Evolutionary conservation across 768 basidiomycete genomes (phyloP), one percentile per base, ranked within the genome.

Genomic region (Boletus barrowsii): DNA sequence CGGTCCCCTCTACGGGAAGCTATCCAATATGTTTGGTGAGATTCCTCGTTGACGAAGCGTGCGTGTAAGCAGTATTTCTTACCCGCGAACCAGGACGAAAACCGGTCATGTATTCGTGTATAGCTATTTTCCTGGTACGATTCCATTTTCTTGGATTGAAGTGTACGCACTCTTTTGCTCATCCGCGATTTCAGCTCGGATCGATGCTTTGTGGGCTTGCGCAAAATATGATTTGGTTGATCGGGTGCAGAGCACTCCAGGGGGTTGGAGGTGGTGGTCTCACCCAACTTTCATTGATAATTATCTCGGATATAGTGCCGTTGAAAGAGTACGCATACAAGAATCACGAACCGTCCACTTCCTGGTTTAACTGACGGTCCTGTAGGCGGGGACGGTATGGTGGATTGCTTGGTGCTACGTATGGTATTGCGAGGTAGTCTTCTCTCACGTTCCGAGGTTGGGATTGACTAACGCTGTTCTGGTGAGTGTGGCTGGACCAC

Each of bases 251-350:
- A 57, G 91, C 88, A 2, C 74, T 94, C 1, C 92, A 93, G 68
- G 90, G 92, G 10, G 82, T 91, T 30, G 91, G 90, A 11, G 89
- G 88, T 15, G 88, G 88, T 5, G 90, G 88, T 3, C 81, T 90
- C 49, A 74, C 87, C 10, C 87, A 88, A 62, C 73, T 91, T 59
- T 83, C 87, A 1, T 81, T 86, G 49, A 91, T 92, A 63, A 86
- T 81, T 1, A 84, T 92, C 41, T 83, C 87, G 41, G 93, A 94
- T 67, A 92, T 94, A 39, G 87, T 93, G 1, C 82, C 90, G 0
- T 72, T 95, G 41, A 75, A 83, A 72, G 84, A 91, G 88, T 88
- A 65, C 44, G 83, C 66, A 10, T 7, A 14, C 2, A 24, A 29
- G 8, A 11, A 20, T 41, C 39, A 15, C n/a, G 29, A 5, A 9